Base-by-base conservation (phyloP, 257 asterid genomes). In the Solanum verrucosum region DNA sequence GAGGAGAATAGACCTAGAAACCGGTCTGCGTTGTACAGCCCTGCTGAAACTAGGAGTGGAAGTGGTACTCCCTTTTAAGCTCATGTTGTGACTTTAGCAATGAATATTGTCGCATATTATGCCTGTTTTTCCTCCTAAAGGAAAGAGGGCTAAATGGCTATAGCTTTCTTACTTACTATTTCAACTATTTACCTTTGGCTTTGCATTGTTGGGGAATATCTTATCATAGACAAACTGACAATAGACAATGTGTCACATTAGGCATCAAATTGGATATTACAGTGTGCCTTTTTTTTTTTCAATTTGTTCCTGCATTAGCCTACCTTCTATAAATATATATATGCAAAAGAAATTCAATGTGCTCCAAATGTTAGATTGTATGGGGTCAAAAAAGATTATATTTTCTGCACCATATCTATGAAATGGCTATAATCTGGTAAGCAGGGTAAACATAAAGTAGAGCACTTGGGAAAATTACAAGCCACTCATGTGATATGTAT, bases 1-100 rank as follows among this genome's bases (percentile, higher is more conserved):
- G 99, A 97, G 92, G 99, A 97, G 94, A 96, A 94, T 87, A 89
- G 98, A 70, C 99, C 99, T n/a, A 93, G 99, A 89, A 97, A 94
- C 87, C 89, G 98, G 93, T 95, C 99, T 27, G 99, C 99, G 29
- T 87, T 95, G 94, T 96, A 95, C 84, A 97, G 99, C 91, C 99
- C 99, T 0, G 98, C 95, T 4, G 99, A 97, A 87, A 96, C 99
- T 79, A 93, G 99, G 93, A 97, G 99, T 59, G 99, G 96, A 87
- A 97, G 99, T 78, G 93, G 94, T 88, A 97, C 99, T 73, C 99
- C 99, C n/a, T 96, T 94, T 84, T 97, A 92, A 97, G 89, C 73
- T 84, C 88, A 35, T 9, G 49, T 85, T 33, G 85, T 70, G 59
- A 82, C 60, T 88, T 89, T 42, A 84, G 88, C 73, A 89, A 70